phyloP scores from a whole-genome alignment of 305 asterid genomes.

The Fraxinus latifolia region DNA sequence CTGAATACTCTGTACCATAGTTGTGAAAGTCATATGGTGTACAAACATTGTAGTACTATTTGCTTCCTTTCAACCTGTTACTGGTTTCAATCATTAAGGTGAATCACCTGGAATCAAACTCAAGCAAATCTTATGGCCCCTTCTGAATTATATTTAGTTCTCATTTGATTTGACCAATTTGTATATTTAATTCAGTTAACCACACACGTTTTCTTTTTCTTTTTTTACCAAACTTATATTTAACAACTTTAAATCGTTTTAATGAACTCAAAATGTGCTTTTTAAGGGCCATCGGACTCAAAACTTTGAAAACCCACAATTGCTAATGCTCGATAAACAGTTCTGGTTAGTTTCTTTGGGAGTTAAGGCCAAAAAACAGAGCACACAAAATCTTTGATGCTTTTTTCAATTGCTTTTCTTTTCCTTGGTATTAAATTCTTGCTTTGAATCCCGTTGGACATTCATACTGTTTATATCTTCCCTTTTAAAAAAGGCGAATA shows the following conservation, averaged over 20 bases:
- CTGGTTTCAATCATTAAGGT: background rate
- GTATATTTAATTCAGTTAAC: background rate
- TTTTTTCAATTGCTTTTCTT: background rate
- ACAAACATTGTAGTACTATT: background rate
- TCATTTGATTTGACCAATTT: background rate
- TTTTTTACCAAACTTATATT: background rate
- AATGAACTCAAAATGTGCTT: background rate
- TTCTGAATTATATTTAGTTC: background rate
- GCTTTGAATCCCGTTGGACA: background rate
- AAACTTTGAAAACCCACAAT: background rate
- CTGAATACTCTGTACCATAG: background rate
- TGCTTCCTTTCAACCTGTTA: background rate
- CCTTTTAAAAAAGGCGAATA: background rate
- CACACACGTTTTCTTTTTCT: background rate
- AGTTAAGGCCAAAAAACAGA: background rate
- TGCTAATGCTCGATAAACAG: background rate
- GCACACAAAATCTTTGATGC: background rate
- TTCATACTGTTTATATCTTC: background rate
- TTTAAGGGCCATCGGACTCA: background rate
- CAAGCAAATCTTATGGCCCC: background rate
- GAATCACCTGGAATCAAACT: background rate
- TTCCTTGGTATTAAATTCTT: background rate
- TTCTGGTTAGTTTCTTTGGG: background rate
- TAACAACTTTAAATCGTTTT: background rate
- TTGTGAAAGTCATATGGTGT: background rate